Evolutionary conservation across 2,329 filamentous ascomycete genomes (phyloP).

Genomic region (Monilinia vaccinii-corymbosi): DNA sequence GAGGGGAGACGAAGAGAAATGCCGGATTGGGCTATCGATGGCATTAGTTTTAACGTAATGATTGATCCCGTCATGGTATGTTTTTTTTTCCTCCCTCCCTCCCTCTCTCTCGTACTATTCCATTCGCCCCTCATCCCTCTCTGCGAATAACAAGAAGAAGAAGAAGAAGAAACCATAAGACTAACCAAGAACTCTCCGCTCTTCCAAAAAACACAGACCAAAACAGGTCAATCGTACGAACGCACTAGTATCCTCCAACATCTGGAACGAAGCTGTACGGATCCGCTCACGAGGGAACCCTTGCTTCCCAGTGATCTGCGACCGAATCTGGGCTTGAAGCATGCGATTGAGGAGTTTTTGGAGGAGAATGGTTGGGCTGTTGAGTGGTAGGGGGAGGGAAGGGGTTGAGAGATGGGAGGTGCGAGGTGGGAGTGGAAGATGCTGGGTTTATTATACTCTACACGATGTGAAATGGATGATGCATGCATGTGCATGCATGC

Average conservation of each 20-base stretch:
- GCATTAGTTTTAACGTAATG: constrained; percentile 67
- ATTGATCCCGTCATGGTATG: constrained; percentile 49
- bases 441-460: too few species aligned
- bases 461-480: too few species aligned
- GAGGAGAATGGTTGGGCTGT: constrained; percentile 85
- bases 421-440: neutral
- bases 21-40: constrained; percentile 69
- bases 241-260: constrained; percentile 79
- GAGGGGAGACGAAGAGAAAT: constrained; percentile 38
- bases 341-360: constrained; percentile 79
- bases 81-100: neutral
- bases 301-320: constrained; percentile 61
- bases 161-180: too few species aligned
- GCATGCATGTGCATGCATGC: too few species aligned
- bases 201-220: constrained; percentile 43
- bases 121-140: neutral
- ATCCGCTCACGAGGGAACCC: constrained; percentile 76
- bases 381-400: constrained; percentile 56
- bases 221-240: constrained; percentile 86
- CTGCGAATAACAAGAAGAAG: too few species aligned
- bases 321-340: constrained; percentile 71
- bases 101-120: too few species aligned
- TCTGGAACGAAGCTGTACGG: constrained; percentile 62
- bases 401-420: neutral
- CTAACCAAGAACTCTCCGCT: too few species aligned